A percentile compares a stretch with the other conserved stretches of the same genome.
Conservation (phyloP, 129 eudicot species). For the Sambucus nigra region DNA sequence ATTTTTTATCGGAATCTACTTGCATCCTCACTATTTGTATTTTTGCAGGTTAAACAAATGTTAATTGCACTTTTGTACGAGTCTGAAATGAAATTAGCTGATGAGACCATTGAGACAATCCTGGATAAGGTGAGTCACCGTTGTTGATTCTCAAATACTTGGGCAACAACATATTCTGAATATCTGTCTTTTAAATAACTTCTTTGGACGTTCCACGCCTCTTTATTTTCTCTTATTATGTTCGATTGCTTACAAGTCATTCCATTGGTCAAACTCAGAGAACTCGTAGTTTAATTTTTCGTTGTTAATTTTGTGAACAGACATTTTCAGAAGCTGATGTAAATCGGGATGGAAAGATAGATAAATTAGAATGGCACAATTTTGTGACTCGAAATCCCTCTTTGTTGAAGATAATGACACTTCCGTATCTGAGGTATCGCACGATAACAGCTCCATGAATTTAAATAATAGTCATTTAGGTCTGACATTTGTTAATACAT, state of each 20-base stretch:
- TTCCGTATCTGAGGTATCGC: conserved; percentile 82
- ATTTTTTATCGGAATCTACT: neutral
- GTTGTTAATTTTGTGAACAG: conserved; percentile 25
- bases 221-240: too few relatives aligned
- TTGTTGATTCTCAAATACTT: too few relatives aligned
- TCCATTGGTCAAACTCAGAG: neutral
- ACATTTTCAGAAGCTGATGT: conserved; percentile 79
- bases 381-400: conserved; percentile 85
- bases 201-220: too few relatives aligned
- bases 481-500: too few relatives aligned
- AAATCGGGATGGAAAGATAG: conserved; percentile 78
- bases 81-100: conserved; percentile 95
- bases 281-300: neutral
- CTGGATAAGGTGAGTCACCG: conserved; percentile 62
- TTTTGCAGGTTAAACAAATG: conserved; percentile 94
- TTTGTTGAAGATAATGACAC: conserved; percentile 88
- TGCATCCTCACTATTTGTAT: conserved; percentile 5
- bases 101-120: conserved; percentile 77
- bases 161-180: too few relatives aligned
- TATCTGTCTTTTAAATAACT: too few relatives aligned
- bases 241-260: too few relatives aligned
- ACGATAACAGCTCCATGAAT: too few relatives aligned
- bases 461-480: too few relatives aligned
- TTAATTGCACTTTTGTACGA: conserved; percentile 84
- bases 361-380: conserved; percentile 79